Evolutionary conservation across 208 protist species (phyloP).

Genomic region (Tritrichomonas musculus): DNA sequence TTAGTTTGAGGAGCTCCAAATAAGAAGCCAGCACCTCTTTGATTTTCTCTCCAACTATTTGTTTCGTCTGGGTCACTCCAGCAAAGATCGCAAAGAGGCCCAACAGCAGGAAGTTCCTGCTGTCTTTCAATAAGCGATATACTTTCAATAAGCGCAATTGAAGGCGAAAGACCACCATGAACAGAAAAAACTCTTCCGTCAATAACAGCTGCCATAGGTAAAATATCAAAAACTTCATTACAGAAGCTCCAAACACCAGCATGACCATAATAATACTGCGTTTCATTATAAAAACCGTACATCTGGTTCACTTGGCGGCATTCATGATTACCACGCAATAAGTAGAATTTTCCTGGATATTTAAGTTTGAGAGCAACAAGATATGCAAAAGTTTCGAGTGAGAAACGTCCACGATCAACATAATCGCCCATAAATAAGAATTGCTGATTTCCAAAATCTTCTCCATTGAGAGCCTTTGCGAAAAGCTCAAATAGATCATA

Average conservation of each 20-base stretch:
- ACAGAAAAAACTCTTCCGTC: slow-evolving; percentile 14
- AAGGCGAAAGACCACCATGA: slow-evolving; percentile 28
- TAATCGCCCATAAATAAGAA: slow-evolving; percentile 55
- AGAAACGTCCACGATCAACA: slow-evolving; percentile 49
- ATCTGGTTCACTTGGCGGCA: slow-evolving; percentile 42
- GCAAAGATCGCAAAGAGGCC: slow-evolving; percentile 15
- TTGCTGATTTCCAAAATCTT: not conserved
- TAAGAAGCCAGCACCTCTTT: slow-evolving; percentile 26
- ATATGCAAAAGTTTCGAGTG: slow-evolving; percentile 45
- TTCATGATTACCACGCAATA: slow-evolving; percentile 53
- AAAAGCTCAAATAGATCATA: slow-evolving; percentile 50
- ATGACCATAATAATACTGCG: slow-evolving; percentile 72
- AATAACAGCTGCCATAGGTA: slow-evolving; percentile 30
- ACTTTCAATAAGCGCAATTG: not conserved
- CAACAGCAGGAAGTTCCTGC: not conserved
- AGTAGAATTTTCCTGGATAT: slow-evolving; percentile 43
- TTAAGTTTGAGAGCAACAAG: slow-evolving; percentile 42
- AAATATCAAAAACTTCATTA: slow-evolving; percentile 21
- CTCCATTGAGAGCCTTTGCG: slow-evolving; percentile 3
- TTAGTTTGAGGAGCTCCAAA: not conserved
- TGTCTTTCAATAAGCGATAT: not conserved
- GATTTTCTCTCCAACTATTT: not conserved
- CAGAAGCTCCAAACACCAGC: not conserved
- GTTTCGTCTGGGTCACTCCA: slow-evolving; percentile 34
- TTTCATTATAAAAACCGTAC: slow-evolving; percentile 49